Evolutionary conservation across 2,329 filamentous ascomycete genomes (phyloP), one percentile per base, ranked within the genome.

Genomic region (Paraphaeosphaeria minitans): DNA sequence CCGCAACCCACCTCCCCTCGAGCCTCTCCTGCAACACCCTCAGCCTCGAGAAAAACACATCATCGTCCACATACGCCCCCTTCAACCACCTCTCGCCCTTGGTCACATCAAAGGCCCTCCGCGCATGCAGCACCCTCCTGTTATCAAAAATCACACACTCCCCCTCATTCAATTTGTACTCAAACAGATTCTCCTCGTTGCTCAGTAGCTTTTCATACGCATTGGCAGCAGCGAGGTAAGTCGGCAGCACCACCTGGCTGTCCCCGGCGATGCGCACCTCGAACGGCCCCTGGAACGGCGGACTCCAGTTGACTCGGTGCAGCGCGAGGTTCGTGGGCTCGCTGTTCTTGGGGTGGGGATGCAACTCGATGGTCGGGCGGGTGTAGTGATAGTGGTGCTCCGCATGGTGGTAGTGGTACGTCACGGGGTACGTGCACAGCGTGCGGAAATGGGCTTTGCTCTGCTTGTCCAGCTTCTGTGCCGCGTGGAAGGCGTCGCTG

Each of bases 91-190:
- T 83, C 61, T 87, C 84, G 0, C 91, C 91, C 7, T 83, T 82
- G 0, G 78, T 78, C 0, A 82, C 77, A 72, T 94, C 87, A 76
- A 98, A 98, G 31, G 87, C 85, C 16, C 82, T 84, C 4, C 95
- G 83, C 0, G 93, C 94, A 79, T 98, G 95, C 71, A 96, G 77
- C n/a, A 96, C 83, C 19, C 94, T 84, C 59, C 87, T 79, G 72
- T 98, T 98, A 74, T 96, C 89, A 72, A 99, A 98, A n/a, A 99
- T 83, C 13, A 93, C 93, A 72, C 92, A 96, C 70, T 97, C 91
- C 3, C 94, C 95, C 4, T 90, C 87, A 55, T 87, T 80, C 75
- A 97, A 81, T 76, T 89, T 89, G 58, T 89, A 82, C 79, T 94
- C 84, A 70, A 89, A 89, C 54, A 92, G 77, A 59, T 85, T 85